phyloP scores from a whole-genome alignment of 140 eudicot species.

The Bidens hawaiensis region DNA sequence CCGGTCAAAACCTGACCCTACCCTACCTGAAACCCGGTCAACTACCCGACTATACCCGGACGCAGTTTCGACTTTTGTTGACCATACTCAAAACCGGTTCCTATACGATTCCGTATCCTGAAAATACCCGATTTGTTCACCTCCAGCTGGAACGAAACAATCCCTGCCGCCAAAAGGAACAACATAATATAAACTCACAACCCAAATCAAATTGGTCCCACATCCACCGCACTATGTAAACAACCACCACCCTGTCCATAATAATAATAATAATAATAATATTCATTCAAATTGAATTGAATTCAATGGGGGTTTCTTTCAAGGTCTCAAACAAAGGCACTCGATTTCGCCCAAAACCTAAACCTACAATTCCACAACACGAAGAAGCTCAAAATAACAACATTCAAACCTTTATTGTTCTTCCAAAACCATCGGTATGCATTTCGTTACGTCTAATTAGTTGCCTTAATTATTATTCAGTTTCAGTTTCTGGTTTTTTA shows the following conservation, averaged over 20 bases:
- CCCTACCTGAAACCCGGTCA: no score
- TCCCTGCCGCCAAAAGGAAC: not conserved
- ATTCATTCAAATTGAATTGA: no score
- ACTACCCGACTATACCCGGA: no score
- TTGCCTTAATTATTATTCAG: not conserved
- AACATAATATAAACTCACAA: no score
- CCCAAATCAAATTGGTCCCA: not conserved
- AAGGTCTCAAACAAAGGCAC: slow-evolving; percentile 65
- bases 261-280: no score
- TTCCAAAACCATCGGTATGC: slow-evolving; percentile 29
- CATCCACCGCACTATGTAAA: not conserved
- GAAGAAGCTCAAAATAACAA: slow-evolving; percentile 20
- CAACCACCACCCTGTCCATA: no score
- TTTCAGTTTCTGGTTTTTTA: not conserved
- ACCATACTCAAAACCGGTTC: no score
- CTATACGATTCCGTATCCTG: no score
- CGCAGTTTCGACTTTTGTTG: no score
- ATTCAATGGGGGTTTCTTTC: slow-evolving; percentile 83
- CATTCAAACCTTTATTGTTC: slow-evolving; percentile 4
- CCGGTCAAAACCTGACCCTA: no score
- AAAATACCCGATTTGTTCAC: no score
- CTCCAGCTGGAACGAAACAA: not conserved
- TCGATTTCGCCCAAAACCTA: slow-evolving; percentile 55
- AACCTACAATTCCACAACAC: slow-evolving; percentile 13
- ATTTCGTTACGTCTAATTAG: not conserved